Evolutionary conservation across 345 rosid species (phyloP).

Genomic region (Sapria himalayana): DNA sequence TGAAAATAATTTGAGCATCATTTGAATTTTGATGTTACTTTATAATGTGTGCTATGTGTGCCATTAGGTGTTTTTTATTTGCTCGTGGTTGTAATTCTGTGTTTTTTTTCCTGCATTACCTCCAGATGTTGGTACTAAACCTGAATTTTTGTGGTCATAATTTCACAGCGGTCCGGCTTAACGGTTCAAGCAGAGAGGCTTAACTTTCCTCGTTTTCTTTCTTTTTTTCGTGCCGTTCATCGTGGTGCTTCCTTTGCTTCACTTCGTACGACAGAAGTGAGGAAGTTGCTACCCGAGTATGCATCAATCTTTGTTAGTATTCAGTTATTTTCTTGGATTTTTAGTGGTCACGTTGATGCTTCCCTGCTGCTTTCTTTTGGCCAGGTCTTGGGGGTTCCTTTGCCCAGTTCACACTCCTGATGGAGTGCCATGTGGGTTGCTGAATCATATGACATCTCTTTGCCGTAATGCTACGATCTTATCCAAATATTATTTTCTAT

Average conservation of each 20-base stretch:
- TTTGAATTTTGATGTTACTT: no score
- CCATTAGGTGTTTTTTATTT: no score
- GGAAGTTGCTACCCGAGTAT: constrained; percentile 95
- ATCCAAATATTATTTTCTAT: neutral
- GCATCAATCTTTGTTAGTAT: constrained; percentile 10
- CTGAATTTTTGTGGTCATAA: constrained; percentile 1
- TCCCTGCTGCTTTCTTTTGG: constrained; percentile 7
- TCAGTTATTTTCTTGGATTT: constrained; percentile 6
- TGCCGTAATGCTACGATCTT: constrained; percentile 36
- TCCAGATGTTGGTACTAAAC: constrained; percentile 1
- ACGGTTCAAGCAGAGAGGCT: constrained; percentile 98
- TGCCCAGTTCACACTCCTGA: constrained; percentile 98
- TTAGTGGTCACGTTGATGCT: constrained; percentile 2
- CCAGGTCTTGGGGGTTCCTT: constrained; percentile 98
- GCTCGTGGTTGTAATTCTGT: no score
- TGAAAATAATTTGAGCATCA: no score
- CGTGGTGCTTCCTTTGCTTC: constrained; percentile 96
- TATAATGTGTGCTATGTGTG: no score
- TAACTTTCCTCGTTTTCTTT: constrained; percentile 71
- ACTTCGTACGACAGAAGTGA: constrained; percentile 82
- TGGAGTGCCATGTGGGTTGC: constrained; percentile 94
- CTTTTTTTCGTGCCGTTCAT: constrained; percentile 89
- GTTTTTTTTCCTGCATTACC: constrained; percentile 9
- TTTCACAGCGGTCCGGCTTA: constrained; percentile 61
- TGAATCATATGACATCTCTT: constrained; percentile 74